Conservation (phyloP, 495 filamentous ascomycete species). For the Xylaria grammica region DNA sequence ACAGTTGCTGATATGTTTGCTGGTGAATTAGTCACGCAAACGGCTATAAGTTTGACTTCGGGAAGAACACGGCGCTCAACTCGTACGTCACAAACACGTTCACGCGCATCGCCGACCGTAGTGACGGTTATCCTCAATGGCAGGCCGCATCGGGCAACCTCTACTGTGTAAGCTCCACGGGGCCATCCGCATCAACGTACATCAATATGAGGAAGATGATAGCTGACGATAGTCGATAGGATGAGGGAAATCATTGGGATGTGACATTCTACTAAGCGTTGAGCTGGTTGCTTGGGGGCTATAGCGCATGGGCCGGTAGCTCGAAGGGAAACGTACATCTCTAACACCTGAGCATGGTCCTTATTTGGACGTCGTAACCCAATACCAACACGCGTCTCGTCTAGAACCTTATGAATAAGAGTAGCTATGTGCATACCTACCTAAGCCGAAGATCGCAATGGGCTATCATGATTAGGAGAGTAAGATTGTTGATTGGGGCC, state of each 20-base stretch:
- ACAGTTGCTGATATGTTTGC: neutral
- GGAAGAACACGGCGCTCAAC: constrained; percentile 25
- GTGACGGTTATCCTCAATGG: constrained; percentile 27
- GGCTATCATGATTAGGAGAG: too few relatives aligned
- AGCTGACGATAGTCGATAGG: constrained; percentile 6
- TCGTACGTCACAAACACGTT: constrained; percentile 26
- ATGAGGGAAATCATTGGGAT: constrained; percentile 30
- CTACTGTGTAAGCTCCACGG: constrained; percentile 21
- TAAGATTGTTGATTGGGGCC: too few relatives aligned
- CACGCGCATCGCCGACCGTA: constrained; percentile 23
- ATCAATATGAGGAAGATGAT: neutral
- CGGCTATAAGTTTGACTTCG: constrained; percentile 28
- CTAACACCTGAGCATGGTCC: neutral
- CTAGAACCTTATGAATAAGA: too few relatives aligned
- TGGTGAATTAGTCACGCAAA: constrained; percentile 15
- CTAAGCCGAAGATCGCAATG: too few relatives aligned
- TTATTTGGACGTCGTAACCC: neutral
- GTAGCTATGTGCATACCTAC: too few relatives aligned
- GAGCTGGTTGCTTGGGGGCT: neutral
- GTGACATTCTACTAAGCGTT: constrained; percentile 23
- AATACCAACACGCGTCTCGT: neutral
- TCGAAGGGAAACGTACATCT: neutral
- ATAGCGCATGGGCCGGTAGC: too few relatives aligned
- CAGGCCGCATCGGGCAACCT: constrained; percentile 27
- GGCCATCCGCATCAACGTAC: neutral